These are phyloP conservation scores for Exserohilum turcica DNA, from an alignment of 2,329 filamentous ascomycete species.

Conservation along the genomic window DNA sequence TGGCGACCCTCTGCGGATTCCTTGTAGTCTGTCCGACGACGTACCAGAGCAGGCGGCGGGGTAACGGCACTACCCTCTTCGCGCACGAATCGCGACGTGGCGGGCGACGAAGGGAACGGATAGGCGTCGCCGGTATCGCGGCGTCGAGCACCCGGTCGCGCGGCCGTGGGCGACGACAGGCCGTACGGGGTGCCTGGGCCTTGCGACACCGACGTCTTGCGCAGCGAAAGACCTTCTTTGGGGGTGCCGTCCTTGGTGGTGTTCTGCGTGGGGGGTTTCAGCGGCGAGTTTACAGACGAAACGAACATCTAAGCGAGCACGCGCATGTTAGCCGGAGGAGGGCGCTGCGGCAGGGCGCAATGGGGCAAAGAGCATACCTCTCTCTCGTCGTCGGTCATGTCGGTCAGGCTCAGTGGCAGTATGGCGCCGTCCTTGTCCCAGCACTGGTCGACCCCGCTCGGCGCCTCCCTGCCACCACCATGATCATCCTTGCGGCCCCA, in stretches of 20 bases:
- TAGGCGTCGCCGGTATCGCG: conserved; percentile 81
- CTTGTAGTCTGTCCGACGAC: conserved; percentile 66
- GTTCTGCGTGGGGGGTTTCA: conserved; percentile 80
- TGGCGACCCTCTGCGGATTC: conserved; percentile 52
- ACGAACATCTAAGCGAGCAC: conserved; percentile 68
- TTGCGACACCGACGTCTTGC: conserved; percentile 83
- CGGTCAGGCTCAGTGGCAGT: conserved; percentile 72
- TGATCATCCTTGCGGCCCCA: conserved; percentile 81
- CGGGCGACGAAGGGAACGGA: conserved; percentile 64
- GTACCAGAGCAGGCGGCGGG: conserved; percentile 64
- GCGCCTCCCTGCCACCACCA: conserved; percentile 70
- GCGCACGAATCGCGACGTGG: conserved; percentile 63
- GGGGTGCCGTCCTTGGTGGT: conserved; percentile 65
- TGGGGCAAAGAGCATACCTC: conserved; percentile 56
- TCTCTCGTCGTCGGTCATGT: conserved; percentile 71
- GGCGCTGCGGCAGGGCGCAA: conserved; percentile 1
- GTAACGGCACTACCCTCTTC: conserved; percentile 67
- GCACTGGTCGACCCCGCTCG: conserved; percentile 85
- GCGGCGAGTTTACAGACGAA: conserved; percentile 87
- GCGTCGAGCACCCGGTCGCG: conserved; percentile 76
- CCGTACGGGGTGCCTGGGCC: conserved; percentile 68
- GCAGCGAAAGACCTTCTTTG: conserved; percentile 65
- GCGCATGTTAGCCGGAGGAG: conserved; percentile 19
- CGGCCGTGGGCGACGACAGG: conserved; percentile 73
- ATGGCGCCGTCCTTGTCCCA: conserved; percentile 78